A percentile compares a stretch with the other conserved stretches of the same genome.
These are phyloP conservation scores for Hypoxylon sp. DNA, from an alignment of 2,329 filamentous ascomycete species.

Conservation along the genomic window DNA sequence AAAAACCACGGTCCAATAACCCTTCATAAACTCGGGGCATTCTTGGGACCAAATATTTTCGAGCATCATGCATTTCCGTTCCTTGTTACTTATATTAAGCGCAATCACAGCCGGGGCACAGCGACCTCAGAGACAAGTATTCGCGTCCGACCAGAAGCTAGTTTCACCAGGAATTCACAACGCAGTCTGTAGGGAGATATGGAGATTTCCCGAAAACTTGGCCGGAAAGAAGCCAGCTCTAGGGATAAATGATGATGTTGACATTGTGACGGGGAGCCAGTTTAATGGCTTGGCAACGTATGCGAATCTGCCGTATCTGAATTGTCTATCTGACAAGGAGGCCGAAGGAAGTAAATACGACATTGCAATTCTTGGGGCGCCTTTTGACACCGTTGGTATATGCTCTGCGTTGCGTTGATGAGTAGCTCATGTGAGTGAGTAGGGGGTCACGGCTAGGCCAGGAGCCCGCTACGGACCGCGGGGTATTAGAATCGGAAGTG, in stretches of 20 bases:
- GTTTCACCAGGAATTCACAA: constrained; percentile 23
- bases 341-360: constrained; percentile 63
- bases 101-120: constrained; percentile 34
- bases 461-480: constrained; percentile 57
- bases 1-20: too few species aligned
- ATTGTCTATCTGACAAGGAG: constrained; percentile 69
- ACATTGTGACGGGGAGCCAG: constrained; percentile 60
- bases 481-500: constrained; percentile 54
- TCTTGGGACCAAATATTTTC: background rate
- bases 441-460: constrained; percentile 55
- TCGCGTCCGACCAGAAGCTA: constrained; percentile 37
- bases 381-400: constrained; percentile 62
- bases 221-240: constrained; percentile 41
- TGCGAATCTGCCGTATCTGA: constrained; percentile 72
- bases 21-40: too few species aligned
- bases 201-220: constrained; percentile 43
- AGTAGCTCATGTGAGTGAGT: constrained; percentile 17
- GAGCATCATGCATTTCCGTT: constrained; percentile 15
- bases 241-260: constrained; percentile 53
- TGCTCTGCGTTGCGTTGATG: background rate
- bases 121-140: constrained; percentile 42
- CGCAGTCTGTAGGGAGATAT: constrained; percentile 5
- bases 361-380: constrained; percentile 68
- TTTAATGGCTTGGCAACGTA: constrained; percentile 74
- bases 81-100: constrained; percentile 24